phyloP scores from a whole-genome alignment of 257 asterid genomes.

The Primulina huaijiensis region DNA sequence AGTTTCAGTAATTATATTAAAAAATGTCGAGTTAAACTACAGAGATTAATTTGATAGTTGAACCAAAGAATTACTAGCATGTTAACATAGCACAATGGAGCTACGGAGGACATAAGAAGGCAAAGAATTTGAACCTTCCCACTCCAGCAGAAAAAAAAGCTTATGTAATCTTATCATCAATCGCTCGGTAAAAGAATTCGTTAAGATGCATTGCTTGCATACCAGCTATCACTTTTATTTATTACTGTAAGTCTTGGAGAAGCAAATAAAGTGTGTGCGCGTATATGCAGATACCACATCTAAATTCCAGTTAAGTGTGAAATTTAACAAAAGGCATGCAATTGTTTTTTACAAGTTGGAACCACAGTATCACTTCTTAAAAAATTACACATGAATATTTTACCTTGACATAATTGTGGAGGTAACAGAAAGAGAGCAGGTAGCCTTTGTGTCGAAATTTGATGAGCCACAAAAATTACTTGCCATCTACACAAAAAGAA shows the following conservation, averaged over 20 bases:
- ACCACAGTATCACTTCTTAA: constrained; percentile 15
- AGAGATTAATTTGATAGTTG: background rate
- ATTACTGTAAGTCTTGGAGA: constrained; percentile 10
- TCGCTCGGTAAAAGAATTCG: background rate
- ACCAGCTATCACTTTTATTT: background rate
- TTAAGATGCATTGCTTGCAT: background rate
- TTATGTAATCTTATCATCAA: background rate
- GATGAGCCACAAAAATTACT: constrained; percentile 44
- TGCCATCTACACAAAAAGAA: constrained; percentile 39
- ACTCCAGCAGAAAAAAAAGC: background rate
- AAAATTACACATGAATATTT: constrained; percentile 14
- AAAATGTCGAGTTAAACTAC: background rate
- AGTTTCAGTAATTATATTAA: background rate
- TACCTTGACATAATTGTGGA: constrained; percentile 75
- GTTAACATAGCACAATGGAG: background rate
- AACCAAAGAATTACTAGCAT: background rate
- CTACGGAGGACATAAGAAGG: background rate
- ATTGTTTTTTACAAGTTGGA: constrained; percentile 22
- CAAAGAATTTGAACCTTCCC: background rate
- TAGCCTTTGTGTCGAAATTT: constrained; percentile 46
- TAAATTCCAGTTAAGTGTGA: background rate
- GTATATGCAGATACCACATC: background rate
- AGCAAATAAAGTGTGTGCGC: constrained; percentile 21
- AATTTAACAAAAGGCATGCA: constrained; percentile 6
- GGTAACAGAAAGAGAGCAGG: constrained; percentile 40